Evolutionary conservation across 1,284 basidiomycete genomes (phyloP).

Genomic region (Polyporus tsugae): DNA sequence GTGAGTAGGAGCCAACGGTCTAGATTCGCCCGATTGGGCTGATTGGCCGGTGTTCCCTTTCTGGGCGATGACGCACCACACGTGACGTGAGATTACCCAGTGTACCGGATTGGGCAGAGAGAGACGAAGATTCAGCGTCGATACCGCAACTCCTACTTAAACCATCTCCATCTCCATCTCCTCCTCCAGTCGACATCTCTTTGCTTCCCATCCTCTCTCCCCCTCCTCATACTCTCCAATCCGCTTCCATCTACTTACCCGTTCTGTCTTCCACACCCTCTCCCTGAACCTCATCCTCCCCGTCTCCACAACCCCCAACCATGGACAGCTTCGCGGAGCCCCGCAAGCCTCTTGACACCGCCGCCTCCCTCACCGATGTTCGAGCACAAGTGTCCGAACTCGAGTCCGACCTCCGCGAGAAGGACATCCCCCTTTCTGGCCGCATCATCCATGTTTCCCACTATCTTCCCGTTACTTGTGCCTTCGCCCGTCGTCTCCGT

Average conservation of each 20-base stretch:
- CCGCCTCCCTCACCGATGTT: constrained; percentile 60
- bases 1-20: constrained; percentile 30
- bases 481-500: constrained; percentile 53
- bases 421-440: constrained; percentile 79
- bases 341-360: constrained; percentile 44
- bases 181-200: constrained; percentile 7
- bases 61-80: constrained; percentile 25
- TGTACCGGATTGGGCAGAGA: constrained; percentile 29
- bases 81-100: constrained; percentile 27
- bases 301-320: constrained; percentile 13
- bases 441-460: constrained; percentile 90
- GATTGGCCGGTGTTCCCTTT: constrained; percentile 23
- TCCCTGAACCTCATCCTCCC: background rate
- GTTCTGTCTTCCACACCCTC: background rate
- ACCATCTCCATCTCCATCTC: constrained; percentile 9
- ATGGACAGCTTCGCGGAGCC: constrained; percentile 61
- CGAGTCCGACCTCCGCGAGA: constrained; percentile 73
- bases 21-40: constrained; percentile 22
- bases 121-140: constrained; percentile 27
- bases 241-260: background rate
- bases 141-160: constrained; percentile 25
- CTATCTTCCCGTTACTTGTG: constrained; percentile 76
- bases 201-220: background rate
- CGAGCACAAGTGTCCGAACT: constrained; percentile 67
- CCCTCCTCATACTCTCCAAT: background rate